Evolutionary conservation across 768 basidiomycete species (phyloP).

Genomic region (Paxillus ammoniavirescens): DNA sequence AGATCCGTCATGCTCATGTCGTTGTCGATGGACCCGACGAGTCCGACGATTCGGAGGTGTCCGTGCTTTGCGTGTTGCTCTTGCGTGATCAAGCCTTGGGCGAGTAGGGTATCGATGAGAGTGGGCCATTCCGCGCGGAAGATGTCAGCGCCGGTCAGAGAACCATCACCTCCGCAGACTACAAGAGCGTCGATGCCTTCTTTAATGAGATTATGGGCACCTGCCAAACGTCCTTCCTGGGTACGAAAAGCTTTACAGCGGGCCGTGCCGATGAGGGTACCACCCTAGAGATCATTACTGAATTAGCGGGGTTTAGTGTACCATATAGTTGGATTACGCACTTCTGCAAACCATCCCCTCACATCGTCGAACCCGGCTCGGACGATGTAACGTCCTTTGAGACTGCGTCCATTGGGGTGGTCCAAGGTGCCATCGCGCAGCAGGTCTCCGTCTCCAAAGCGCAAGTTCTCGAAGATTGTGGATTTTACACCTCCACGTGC

Average conservation of each 20-base stretch:
- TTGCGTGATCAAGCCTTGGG: slow-evolving; percentile 73
- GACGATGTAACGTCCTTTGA: slow-evolving; percentile 92
- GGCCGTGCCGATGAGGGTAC: slow-evolving; percentile 95
- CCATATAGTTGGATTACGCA: slow-evolving; percentile 29
- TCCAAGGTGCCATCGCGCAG: slow-evolving; percentile 83
- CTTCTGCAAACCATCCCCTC: slow-evolving; percentile 90
- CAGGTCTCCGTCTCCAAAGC: slow-evolving; percentile 79
- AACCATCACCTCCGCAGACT: slow-evolving; percentile 97
- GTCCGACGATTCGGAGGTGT: slow-evolving; percentile 94
- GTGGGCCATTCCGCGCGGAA: slow-evolving; percentile 93
- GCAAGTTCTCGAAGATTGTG: slow-evolving; percentile 64
- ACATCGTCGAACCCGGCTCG: slow-evolving; percentile 99
- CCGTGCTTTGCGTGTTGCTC: slow-evolving; percentile 69
- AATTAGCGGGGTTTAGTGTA: too few relatives aligned
- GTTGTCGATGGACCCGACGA: slow-evolving; percentile 98
- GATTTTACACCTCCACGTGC: slow-evolving; percentile 23
- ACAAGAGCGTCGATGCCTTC: slow-evolving; percentile 97
- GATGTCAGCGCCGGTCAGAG: slow-evolving; percentile 92
- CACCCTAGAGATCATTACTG: slow-evolving; percentile 57
- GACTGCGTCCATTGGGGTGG: slow-evolving; percentile 57
- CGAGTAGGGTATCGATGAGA: slow-evolving; percentile 67
- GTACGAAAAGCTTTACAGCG: slow-evolving; percentile 84
- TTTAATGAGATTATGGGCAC: slow-evolving; percentile 88
- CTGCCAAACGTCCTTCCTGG: slow-evolving; percentile 81
- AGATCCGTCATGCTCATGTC: slow-evolving; percentile 98